A percentile compares a stretch with the other conserved stretches of the same genome.
phyloP scores from a whole-genome alignment of 108 stramenopile species.

The Epithemia pelagica region DNA sequence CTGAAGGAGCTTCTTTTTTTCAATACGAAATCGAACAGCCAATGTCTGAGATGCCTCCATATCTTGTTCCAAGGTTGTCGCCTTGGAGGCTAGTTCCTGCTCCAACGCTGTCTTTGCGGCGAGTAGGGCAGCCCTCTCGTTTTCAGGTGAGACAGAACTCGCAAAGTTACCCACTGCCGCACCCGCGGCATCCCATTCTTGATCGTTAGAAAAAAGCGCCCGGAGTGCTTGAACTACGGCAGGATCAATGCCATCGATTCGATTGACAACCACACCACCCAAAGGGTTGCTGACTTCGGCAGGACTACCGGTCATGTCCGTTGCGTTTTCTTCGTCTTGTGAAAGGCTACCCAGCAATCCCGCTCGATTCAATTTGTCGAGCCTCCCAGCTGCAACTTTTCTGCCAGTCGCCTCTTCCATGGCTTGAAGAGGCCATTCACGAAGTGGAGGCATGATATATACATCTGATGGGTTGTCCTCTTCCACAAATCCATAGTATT shows the following conservation, averaged over 20 bases:
- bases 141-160: constrained; percentile 38
- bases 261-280: constrained; percentile 72
- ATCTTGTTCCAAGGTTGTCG: constrained; percentile 74
- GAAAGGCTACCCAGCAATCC: constrained; percentile 55
- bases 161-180: constrained; percentile 81
- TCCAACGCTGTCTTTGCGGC: constrained; percentile 66
- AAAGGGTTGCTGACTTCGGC: constrained; percentile 14
- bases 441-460: constrained; percentile 82
- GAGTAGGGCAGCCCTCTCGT: constrained; percentile 51
- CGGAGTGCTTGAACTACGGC: constrained; percentile 77
- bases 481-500: constrained; percentile 94
- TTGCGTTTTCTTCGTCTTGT: background rate
- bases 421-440: constrained; percentile 75
- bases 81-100: constrained; percentile 58
- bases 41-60: constrained; percentile 17
- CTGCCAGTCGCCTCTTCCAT: constrained; percentile 67
- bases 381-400: constrained; percentile 55
- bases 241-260: constrained; percentile 69
- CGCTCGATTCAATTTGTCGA: constrained; percentile 69
- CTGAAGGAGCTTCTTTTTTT: constrained; percentile 73
- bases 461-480: constrained; percentile 78
- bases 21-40: constrained; percentile 64
- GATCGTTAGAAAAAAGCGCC: constrained; percentile 63
- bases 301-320: background rate
- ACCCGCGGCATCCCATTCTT: constrained; percentile 67